Conservation (phyloP, 805 yeast species). For the Cyberlindnera mycetangii region DNA sequence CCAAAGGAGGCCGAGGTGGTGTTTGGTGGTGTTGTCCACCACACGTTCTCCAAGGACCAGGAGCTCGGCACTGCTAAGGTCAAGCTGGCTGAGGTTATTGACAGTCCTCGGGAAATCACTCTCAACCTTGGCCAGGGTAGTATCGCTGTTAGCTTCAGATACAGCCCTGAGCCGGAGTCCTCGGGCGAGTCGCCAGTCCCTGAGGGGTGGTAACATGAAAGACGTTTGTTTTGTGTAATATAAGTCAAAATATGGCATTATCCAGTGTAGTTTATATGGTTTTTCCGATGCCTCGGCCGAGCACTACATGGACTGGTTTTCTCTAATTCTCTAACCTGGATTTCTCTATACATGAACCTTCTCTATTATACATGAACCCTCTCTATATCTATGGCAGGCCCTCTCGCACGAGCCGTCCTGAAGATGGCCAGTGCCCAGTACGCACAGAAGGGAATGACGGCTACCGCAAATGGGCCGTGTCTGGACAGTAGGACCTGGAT, state of each 20-base stretch:
- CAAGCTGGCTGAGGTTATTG: conserved; percentile 46
- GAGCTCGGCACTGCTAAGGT: conserved; percentile 61
- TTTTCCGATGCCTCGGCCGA: too few relatives aligned
- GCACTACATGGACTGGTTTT: too few relatives aligned
- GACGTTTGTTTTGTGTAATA: background rate
- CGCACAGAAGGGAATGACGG: too few relatives aligned
- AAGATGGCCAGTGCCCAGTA: too few relatives aligned
- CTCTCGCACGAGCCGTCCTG: too few relatives aligned
- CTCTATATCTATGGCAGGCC: too few relatives aligned
- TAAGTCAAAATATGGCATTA: background rate
- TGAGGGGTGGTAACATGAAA: conserved; percentile 17
- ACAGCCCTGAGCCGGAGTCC: conserved; percentile 27
- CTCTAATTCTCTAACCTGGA: too few relatives aligned
- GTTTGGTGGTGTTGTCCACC: conserved; percentile 63
- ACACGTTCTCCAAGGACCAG: conserved; percentile 66
- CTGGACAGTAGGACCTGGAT: too few relatives aligned
- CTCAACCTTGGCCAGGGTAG: conserved; percentile 39
- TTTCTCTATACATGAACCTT: too few relatives aligned
- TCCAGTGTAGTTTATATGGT: background rate
- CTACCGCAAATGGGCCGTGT: too few relatives aligned
- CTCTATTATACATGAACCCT: too few relatives aligned
- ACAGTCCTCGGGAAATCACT: conserved; percentile 40
- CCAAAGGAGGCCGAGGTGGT: conserved; percentile 56
- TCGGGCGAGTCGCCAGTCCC: conserved; percentile 19
- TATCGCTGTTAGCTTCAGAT: conserved; percentile 42